Evolutionary conservation across 2,329 filamentous ascomycete genomes (phyloP).

Genomic region (Ophiosphaerella narmari): DNA sequence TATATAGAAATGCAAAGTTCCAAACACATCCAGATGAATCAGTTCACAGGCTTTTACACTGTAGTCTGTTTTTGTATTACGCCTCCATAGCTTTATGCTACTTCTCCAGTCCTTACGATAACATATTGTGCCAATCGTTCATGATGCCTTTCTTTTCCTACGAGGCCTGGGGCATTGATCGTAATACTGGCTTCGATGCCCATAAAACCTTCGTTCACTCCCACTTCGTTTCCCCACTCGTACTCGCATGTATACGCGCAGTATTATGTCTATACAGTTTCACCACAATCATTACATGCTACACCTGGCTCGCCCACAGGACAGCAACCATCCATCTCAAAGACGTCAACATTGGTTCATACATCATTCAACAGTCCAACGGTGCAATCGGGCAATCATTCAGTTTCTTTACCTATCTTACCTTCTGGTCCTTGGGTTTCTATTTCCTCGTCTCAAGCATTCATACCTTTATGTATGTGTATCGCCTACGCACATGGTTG

Average conservation of each 20-base stretch:
- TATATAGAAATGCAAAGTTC: background rate
- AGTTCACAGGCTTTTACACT: background rate
- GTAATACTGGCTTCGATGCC: slow-evolving; percentile 40
- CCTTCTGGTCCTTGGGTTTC: slow-evolving; percentile 79
- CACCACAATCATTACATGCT: slow-evolving; percentile 67
- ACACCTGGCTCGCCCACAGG: slow-evolving; percentile 58
- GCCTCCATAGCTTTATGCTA: background rate
- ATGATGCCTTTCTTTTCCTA: slow-evolving; percentile 23
- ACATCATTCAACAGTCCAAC: slow-evolving; percentile 65
- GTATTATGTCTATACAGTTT: slow-evolving; percentile 66
- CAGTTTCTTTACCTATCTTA: slow-evolving; percentile 79
- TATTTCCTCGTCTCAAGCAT: slow-evolving; percentile 70
- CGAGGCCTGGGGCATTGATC: slow-evolving; percentile 24
- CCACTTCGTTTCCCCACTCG: slow-evolving; percentile 70
- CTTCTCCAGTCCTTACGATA: background rate
- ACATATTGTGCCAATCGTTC: background rate
- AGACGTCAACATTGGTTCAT: slow-evolving; percentile 40
- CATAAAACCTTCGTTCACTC: slow-evolving; percentile 74
- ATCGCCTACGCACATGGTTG: slow-evolving; percentile 35
- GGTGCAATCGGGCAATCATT: slow-evolving; percentile 64
- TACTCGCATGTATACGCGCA: slow-evolving; percentile 62
- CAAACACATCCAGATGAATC: background rate
- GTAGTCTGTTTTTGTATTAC: background rate
- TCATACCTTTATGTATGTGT: slow-evolving; percentile 68
- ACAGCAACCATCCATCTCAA: slow-evolving; percentile 24